Evolutionary conservation across 345 rosid genomes (phyloP).

Genomic region (Orychophragmus violaceus): DNA sequence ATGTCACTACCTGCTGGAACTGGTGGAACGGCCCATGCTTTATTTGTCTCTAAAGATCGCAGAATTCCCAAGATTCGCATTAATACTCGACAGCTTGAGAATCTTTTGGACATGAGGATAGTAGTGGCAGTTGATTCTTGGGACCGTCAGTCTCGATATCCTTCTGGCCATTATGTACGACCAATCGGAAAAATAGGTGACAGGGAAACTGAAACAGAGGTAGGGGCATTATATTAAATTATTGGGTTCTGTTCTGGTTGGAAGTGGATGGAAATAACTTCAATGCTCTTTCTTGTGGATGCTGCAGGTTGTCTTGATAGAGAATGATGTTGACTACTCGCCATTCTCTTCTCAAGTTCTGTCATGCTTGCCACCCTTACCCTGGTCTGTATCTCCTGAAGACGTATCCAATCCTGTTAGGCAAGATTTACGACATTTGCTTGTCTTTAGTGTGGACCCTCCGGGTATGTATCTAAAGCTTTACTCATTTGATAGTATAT

Average conservation of each 20-base stretch:
- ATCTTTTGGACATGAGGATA: conserved; percentile 88
- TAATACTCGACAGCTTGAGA: conserved; percentile 86
- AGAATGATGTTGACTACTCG: conserved; percentile 88
- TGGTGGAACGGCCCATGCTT: conserved; percentile 69
- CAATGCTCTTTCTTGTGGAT: conserved; percentile 17
- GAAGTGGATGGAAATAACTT: conserved; percentile 8
- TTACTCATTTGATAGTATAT: not conserved
- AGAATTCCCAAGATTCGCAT: conserved; percentile 91
- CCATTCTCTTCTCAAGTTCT: conserved; percentile 94
- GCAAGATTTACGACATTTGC: conserved; percentile 69
- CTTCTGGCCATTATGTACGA: conserved; percentile 96
- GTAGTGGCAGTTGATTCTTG: conserved; percentile 96
- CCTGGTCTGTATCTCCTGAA: conserved; percentile 85
- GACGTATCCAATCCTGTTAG: conserved; percentile 69
- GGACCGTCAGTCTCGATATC: conserved; percentile 92
- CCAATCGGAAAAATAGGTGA: conserved; percentile 91
- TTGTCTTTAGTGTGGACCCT: conserved; percentile 87
- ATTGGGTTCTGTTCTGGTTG: not conserved
- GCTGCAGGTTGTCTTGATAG: conserved; percentile 86
- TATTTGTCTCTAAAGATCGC: conserved; percentile 85
- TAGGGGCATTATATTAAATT: conserved; percentile 22
- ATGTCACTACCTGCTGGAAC: conserved; percentile 91
- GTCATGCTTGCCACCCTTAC: conserved; percentile 95
- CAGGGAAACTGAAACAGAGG: conserved; percentile 98
- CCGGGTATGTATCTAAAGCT: conserved; percentile 49